Base-by-base conservation (phyloP, 176 grass and related monocot species). In the Eleusine coracana region DNA sequence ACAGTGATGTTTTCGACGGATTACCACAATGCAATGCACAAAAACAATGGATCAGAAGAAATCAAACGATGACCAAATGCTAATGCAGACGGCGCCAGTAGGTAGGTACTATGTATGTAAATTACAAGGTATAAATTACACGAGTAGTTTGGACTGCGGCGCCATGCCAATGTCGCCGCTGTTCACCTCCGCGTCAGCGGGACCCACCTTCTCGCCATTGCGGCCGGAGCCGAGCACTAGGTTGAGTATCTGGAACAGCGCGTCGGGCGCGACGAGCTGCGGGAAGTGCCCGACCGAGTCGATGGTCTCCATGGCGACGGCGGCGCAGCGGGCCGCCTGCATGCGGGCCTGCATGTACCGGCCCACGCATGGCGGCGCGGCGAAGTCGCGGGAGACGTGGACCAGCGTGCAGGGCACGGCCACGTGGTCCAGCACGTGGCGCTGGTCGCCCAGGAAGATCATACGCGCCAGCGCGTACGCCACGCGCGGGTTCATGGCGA, bases 371-470 rank as follows among this genome's bases (percentile, higher is more conserved):
- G 84, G 77, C 17, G 92, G 95, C 61, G 87, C 88, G 0, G 67
- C 81, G 73, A 91, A 78, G 80, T 97, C 95, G 14, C 84, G 37
- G n/a, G 88, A 64, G 13, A 61, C 77, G 46, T 88, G 86, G 17
- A 97, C 86, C 20, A 92, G 74, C 31, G 92, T 94, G 80, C 86
- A 91, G n/a, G 88, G 84, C n/a, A 72, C 66, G 69, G 66, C 74
- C 2, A 97, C 83, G 63, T 70, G 31, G 56, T 62, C 81, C 10
- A 94, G 66, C 36, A 91, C 70, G 14, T 41, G 74, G 21, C 92
- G 87, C 42, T 90, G 79, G 64, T 97, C 95, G 28, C 82, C 45
- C 11, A 94, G 88, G 76, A 97, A 92, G 85, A 97, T 80, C 80
- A 87, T 90, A 16, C 80, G 80, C 56, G 86, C 86, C 52, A 92